phyloP scores from a whole-genome alignment of 2,329 filamentous ascomycete species.

The Metarhizium humberi region DNA sequence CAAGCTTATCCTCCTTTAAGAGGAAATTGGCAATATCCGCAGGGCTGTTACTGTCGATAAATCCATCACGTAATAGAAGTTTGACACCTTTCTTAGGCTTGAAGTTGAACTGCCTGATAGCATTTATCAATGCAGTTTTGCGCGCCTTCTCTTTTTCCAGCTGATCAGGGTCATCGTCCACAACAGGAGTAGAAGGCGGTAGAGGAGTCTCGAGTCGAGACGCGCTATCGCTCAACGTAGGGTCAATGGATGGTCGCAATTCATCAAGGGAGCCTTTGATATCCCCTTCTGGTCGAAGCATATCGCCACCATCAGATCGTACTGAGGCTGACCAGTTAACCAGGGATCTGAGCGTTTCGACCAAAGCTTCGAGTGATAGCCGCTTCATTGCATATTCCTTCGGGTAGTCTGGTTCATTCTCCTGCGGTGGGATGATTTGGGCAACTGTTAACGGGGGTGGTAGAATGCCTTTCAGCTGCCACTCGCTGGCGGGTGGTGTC shows the following conservation, averaged over 20 bases:
- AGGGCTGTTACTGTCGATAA: slow-evolving; percentile 71
- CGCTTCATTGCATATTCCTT: slow-evolving; percentile 89
- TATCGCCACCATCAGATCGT: slow-evolving; percentile 42
- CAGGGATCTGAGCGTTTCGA: slow-evolving; percentile 80
- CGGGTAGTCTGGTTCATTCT: slow-evolving; percentile 63
- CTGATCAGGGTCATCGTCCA: slow-evolving; percentile 86
- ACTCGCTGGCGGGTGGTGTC: slow-evolving; percentile 55
- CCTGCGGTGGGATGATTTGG: slow-evolving; percentile 53
- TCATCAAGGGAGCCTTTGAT: slow-evolving; percentile 35
- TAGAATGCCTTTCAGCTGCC: slow-evolving; percentile 77
- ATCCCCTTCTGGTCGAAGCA: slow-evolving; percentile 21
- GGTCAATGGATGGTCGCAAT: slow-evolving; percentile 59
- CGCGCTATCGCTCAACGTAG: slow-evolving; percentile 46
- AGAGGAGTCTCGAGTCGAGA: slow-evolving; percentile 51
- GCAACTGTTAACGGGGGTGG: slow-evolving; percentile 79
- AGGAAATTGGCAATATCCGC: slow-evolving; percentile 81
- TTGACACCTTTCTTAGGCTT: slow-evolving; percentile 95
- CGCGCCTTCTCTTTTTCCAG: slow-evolving; percentile 91
- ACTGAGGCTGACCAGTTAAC: slow-evolving; percentile 77
- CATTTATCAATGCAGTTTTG: slow-evolving; percentile 86
- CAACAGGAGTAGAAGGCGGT: slow-evolving; percentile 55
- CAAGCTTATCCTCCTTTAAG: slow-evolving; percentile 68
- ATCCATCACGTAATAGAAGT: slow-evolving; percentile 70
- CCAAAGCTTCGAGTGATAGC: slow-evolving; percentile 76
- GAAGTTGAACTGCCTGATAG: slow-evolving; percentile 89